Evolutionary conservation across 1,284 basidiomycete genomes (phyloP), one percentile per base, ranked within the genome.

Genomic region (Laetiporus sulphureus): DNA sequence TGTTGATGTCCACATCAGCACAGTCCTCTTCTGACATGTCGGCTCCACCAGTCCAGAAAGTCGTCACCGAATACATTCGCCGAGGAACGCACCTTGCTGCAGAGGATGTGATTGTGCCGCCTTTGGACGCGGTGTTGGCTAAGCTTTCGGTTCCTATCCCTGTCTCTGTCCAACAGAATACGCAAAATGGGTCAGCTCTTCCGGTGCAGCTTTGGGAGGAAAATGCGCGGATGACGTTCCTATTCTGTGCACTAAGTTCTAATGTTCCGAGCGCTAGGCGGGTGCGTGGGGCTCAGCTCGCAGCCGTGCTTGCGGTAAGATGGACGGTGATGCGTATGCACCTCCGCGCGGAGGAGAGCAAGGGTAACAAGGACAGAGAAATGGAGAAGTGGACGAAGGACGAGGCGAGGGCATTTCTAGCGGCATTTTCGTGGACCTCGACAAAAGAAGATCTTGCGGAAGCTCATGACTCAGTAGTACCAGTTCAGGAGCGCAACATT

Each of bases 21-120:
- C 56, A 64, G 44, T n/a, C n/a, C n/a, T n/a, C n/a, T n/a, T n/a
- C n/a, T n/a, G n/a, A n/a, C n/a, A n/a, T n/a, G n/a, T n/a, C n/a
- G n/a, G n/a, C n/a, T n/a, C n/a, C n/a, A n/a, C n/a, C n/a, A n/a
- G n/a, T n/a, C n/a, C n/a, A n/a, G n/a, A 73, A 71, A 32, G 56
- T 61, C 1, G 64, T 91, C 8, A 71, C 63, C 1, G 89, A 92
- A 54, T 85, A 87, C 49, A 56, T 84, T 30, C 78, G 90, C 13
- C 76, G 82, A 21, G 86, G 88, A 3, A 75, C 76, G 2, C 72
- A 83, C 25, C 67, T 86, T 42, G 75, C 74, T 3, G 57, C 74
- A 16, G 79, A 83, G 46, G 64, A 67, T n/a, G 65, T 87, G 5
- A 42, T 47, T 0, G 75, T 87, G 4, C 65, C 65, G 12, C 56